phyloP scores from a whole-genome alignment of 306 rosid species.

The Lathyrus oleraceus region DNA sequence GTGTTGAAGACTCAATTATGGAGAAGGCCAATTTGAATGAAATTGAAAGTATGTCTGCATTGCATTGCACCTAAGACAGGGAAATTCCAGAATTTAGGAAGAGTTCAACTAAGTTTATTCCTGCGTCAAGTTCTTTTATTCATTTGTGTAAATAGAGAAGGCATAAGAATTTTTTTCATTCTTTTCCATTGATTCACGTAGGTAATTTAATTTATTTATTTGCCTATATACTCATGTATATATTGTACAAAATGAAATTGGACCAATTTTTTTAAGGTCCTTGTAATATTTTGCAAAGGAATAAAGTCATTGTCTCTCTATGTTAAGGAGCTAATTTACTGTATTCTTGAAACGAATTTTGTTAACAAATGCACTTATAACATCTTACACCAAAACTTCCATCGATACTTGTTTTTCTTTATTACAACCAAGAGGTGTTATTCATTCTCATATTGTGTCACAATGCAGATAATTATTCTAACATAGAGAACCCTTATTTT shows the following conservation, averaged over 20 bases:
- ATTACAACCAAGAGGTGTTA: too few relatives aligned
- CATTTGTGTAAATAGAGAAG: constrained; percentile 50
- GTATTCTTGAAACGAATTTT: neutral
- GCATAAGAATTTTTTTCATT: constrained; percentile 40
- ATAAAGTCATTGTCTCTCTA: neutral
- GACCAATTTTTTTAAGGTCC: constrained; percentile 39
- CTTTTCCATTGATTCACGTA: constrained; percentile 36
- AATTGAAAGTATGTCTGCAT: constrained; percentile 15
- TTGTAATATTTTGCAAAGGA: constrained; percentile 22
- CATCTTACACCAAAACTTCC: too few relatives aligned
- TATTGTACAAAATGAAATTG: constrained; percentile 15
- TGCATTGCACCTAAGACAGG: constrained; percentile 30
- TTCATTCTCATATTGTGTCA: too few relatives aligned
- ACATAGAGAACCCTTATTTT: too few relatives aligned
- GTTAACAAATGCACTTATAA: too few relatives aligned
- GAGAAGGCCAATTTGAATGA: constrained; percentile 37
- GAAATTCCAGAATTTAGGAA: constrained; percentile 32
- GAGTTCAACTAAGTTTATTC: constrained; percentile 21
- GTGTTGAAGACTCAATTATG: neutral
- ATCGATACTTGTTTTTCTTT: too few relatives aligned
- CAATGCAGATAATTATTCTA: too few relatives aligned
- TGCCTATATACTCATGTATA: constrained; percentile 28
- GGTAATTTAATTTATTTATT: constrained; percentile 19
- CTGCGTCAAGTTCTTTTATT: constrained; percentile 37
- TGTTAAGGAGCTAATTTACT: neutral